These are phyloP conservation scores for Sarcocystis neurona DNA, from an alignment of 169 alveolate genomes.

Conservation along the genomic window DNA sequence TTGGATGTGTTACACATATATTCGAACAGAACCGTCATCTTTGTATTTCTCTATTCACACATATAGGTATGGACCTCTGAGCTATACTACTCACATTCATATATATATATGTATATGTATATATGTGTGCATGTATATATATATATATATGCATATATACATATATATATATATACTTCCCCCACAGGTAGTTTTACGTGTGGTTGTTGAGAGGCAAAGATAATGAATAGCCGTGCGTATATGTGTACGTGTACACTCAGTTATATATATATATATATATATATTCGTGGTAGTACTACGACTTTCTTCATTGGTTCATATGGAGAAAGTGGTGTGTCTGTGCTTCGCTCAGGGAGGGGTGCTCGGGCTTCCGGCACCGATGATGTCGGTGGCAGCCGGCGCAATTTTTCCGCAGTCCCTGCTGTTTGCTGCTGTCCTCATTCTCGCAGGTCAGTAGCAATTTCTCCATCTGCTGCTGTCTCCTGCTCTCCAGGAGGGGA, in stretches of 20 bases:
- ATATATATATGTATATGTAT: neutral
- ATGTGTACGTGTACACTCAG: neutral
- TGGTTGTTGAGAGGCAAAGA: too few relatives aligned
- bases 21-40: too few relatives aligned
- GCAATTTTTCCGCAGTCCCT: neutral
- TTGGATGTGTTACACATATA: too few relatives aligned
- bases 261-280: neutral
- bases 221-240: too few relatives aligned
- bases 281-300: neutral
- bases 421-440: neutral
- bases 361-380: neutral
- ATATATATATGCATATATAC: neutral
- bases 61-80: too few relatives aligned
- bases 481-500: too few relatives aligned
- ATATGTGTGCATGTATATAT: neutral
- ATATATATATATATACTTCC: neutral
- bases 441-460: constrained; percentile 28
- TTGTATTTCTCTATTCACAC: too few relatives aligned
- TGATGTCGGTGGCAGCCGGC: constrained; percentile 30
- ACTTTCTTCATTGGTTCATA: neutral
- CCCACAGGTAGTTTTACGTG: neutral
- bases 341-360: constrained; percentile 23
- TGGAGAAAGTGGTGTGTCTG: neutral
- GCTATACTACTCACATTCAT: too few relatives aligned
- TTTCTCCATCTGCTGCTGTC: too few relatives aligned